phyloP scores from a whole-genome alignment of 352 stramenopile species.

The Globisporangium viniferum region DNA sequence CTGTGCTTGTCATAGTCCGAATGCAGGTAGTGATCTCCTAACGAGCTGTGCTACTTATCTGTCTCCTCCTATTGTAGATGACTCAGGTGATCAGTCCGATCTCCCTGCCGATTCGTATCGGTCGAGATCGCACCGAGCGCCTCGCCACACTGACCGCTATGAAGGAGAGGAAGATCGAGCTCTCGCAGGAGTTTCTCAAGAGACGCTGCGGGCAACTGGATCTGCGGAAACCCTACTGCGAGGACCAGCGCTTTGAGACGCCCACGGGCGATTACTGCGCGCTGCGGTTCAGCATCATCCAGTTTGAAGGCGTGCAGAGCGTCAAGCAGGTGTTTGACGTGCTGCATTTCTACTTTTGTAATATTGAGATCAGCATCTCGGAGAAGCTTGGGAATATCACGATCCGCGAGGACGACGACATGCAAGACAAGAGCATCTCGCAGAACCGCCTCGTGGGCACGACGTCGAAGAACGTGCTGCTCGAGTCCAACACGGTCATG shows the following conservation, averaged over 20 bases:
- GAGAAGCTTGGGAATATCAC: slow-evolving; percentile 65
- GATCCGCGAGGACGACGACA: slow-evolving; percentile 70
- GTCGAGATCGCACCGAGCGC: slow-evolving; percentile 1
- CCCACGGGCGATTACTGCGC: slow-evolving; percentile 45
- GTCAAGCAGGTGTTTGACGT: slow-evolving; percentile 53
- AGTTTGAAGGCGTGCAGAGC: slow-evolving; percentile 33
- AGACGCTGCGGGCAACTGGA: slow-evolving; percentile 21
- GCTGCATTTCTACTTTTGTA: slow-evolving; percentile 49
- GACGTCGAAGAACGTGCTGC: slow-evolving; percentile 25
- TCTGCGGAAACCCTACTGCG: slow-evolving; percentile 21
- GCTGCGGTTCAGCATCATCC: slow-evolving; percentile 45
- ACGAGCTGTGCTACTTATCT: too few relatives aligned
- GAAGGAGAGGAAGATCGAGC: slow-evolving; percentile 26
- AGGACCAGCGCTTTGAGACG: slow-evolving; percentile 40
- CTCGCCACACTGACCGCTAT: slow-evolving; percentile 14
- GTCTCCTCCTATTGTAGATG: slow-evolving; percentile 3
- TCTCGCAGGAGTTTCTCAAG: slow-evolving; percentile 23
- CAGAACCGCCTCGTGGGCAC: slow-evolving; percentile 50
- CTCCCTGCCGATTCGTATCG: slow-evolving; percentile 1
- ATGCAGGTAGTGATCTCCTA: neutral
- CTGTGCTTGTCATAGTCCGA: neutral
- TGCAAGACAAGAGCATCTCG: slow-evolving; percentile 31
- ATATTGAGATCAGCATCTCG: slow-evolving; percentile 70
- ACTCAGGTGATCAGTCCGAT: slow-evolving; percentile 15
- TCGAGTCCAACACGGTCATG: slow-evolving; percentile 39